A percentile compares a stretch with the other conserved stretches of the same genome.
Evolutionary conservation across 208 protist genomes (phyloP).

Genomic region (Trypanosomatidae sp.): DNA sequence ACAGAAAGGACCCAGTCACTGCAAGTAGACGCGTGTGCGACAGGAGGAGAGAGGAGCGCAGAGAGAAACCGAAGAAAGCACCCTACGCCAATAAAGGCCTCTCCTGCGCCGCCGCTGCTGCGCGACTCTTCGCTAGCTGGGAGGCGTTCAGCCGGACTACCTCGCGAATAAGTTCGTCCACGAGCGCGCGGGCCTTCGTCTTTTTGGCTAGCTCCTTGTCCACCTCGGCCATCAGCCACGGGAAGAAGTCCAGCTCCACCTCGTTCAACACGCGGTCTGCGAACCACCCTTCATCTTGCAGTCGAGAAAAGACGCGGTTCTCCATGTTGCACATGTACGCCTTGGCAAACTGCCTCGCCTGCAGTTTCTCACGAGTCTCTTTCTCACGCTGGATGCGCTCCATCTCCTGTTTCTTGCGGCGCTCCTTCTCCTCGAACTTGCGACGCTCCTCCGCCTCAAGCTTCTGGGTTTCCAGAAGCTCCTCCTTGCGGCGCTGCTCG

Average conservation of each 20-base stretch:
- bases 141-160: constrained; percentile 65
- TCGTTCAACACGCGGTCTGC: constrained; percentile 93
- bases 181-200: constrained; percentile 64
- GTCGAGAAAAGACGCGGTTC: constrained; percentile 87
- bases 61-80: background rate
- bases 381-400: constrained; percentile 90
- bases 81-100: background rate
- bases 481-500: constrained; percentile 95
- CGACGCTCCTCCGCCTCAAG: constrained; percentile 95
- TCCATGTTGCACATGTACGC: constrained; percentile 93
- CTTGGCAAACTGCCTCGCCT: constrained; percentile 94
- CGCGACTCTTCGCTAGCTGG: constrained; percentile 37
- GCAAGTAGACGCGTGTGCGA: background rate
- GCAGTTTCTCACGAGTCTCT: constrained; percentile 91
- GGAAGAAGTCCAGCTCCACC: constrained; percentile 95
- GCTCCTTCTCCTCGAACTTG: constrained; percentile 96
- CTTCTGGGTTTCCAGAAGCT: constrained; percentile 95
- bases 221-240: constrained; percentile 91
- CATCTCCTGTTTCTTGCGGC: constrained; percentile 94
- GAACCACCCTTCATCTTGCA: constrained; percentile 96
- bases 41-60: background rate
- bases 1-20: background rate
- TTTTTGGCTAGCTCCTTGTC: constrained; percentile 86
- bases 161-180: constrained; percentile 88
- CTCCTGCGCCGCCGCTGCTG: constrained; percentile 1